A percentile compares a stretch with the other conserved stretches of the same genome.
Evolutionary conservation across 1,284 basidiomycete species (phyloP).

Genomic region (Rhodotorula sp.): DNA sequence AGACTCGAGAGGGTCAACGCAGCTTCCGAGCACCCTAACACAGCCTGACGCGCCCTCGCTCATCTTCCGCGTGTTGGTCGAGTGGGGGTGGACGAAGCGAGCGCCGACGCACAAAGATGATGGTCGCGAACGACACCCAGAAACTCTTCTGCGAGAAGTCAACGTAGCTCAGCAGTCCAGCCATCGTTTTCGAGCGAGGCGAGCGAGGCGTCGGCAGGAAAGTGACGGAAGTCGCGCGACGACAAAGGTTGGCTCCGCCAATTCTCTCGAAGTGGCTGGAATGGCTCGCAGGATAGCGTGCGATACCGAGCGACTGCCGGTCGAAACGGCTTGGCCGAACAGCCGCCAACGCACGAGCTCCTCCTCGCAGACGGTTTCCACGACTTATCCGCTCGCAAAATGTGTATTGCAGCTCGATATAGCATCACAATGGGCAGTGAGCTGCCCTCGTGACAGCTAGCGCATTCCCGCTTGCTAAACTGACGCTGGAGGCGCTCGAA

Average conservation of each 20-base stretch:
- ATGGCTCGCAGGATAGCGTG: no score
- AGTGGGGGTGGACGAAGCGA: neutral
- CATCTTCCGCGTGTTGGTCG: neutral
- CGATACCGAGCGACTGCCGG: no score
- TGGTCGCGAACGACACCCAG: constrained; percentile 58
- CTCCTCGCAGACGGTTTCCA: no score
- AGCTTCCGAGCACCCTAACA: neutral
- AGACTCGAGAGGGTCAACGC: neutral
- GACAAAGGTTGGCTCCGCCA: no score
- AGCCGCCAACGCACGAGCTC: no score
- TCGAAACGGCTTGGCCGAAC: no score
- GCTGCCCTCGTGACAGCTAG: no score
- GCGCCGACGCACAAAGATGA: constrained; percentile 46
- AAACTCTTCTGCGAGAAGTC: constrained; percentile 68
- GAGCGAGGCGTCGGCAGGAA: neutral
- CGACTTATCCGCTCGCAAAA: no score
- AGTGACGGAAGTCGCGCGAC: neutral
- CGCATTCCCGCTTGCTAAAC: no score
- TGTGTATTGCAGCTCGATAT: no score
- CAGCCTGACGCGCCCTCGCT: neutral
- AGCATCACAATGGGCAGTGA: no score
- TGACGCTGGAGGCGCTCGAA: neutral
- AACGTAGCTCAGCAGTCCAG: constrained; percentile 45
- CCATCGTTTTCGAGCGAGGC: neutral
- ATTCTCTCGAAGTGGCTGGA: no score